These are phyloP conservation scores for Magnaporthiopsis rhizophila DNA, from an alignment of 2,329 filamentous ascomycete genomes.

Conservation along the genomic window DNA sequence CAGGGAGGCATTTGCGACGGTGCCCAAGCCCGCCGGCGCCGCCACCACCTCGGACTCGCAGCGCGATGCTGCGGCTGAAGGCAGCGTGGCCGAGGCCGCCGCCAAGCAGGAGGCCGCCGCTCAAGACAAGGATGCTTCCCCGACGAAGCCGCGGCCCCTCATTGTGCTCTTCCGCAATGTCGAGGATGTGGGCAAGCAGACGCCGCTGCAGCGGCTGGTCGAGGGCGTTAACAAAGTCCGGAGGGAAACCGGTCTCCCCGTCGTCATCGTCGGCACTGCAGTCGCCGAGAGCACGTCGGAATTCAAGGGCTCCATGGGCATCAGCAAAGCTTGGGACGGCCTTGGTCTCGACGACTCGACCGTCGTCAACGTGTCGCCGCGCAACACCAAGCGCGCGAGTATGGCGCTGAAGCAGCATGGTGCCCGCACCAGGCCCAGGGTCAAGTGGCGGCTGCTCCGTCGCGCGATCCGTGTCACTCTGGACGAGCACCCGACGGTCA, in stretches of 20 bases:
- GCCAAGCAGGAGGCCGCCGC: neutral
- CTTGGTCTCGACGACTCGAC: neutral
- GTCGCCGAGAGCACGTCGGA: neutral
- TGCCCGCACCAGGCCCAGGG: neutral
- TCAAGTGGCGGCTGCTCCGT: conserved; percentile 2
- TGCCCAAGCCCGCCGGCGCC: neutral
- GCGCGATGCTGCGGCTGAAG: neutral
- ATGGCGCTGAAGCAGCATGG: neutral
- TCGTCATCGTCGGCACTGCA: neutral
- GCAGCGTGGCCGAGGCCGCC: neutral
- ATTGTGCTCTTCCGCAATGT: conserved; percentile 1
- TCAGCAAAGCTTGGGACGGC: conserved; percentile 1
- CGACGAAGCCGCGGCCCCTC: neutral
- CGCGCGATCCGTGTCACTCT: neutral
- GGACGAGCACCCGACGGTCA: neutral
- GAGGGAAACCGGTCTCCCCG: neutral
- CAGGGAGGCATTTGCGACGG: neutral
- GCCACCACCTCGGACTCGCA: neutral
- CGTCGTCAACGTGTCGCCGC: conserved; percentile 3
- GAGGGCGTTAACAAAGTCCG: neutral
- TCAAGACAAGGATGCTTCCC: too few species aligned
- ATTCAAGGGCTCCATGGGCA: neutral
- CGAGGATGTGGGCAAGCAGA: neutral
- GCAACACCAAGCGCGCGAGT: neutral
- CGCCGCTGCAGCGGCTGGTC: neutral